Percentiles rank a stretch among this genome's conserved stretches.
These are phyloP conservation scores for Venturia oleaginea DNA, from an alignment of 2,329 filamentous ascomycete genomes.

Conservation along the genomic window DNA sequence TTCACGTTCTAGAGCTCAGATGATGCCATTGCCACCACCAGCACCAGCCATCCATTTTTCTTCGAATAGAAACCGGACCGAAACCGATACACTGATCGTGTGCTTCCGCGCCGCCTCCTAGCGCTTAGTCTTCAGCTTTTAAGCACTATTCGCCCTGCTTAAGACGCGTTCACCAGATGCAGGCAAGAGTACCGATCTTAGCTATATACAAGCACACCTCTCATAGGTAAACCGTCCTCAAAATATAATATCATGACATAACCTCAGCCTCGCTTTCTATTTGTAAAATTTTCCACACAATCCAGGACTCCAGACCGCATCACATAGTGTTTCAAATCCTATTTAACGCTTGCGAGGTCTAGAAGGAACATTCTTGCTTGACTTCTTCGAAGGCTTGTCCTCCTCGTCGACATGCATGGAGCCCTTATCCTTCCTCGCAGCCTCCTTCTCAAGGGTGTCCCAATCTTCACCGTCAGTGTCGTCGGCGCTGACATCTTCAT, in stretches of 20 bases:
- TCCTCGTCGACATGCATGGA: constrained; percentile 10
- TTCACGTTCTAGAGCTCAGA: background rate
- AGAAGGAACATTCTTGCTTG: background rate
- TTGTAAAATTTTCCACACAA: background rate
- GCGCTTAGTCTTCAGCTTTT: background rate
- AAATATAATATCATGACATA: background rate
- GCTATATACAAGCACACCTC: background rate
- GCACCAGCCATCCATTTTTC: background rate
- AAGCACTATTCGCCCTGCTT: background rate
- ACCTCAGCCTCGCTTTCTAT: background rate
- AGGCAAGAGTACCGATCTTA: background rate
- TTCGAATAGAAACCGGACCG: background rate
- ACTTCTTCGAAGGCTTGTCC: constrained; percentile 6
- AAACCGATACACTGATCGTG: too few relatives aligned
- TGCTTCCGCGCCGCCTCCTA: background rate
- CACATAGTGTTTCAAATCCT: background rate
- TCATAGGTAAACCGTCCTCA: background rate
- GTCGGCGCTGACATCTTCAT: constrained; percentile 54
- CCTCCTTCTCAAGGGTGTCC: constrained; percentile 91
- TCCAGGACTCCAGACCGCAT: background rate
- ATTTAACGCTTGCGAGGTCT: background rate
- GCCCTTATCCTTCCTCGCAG: constrained; percentile 44
- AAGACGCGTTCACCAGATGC: background rate
- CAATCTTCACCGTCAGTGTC: constrained; percentile 68
- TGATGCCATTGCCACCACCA: background rate